Conservation (phyloP, 148 eudicot genomes). For the Cornus florida region DNA sequence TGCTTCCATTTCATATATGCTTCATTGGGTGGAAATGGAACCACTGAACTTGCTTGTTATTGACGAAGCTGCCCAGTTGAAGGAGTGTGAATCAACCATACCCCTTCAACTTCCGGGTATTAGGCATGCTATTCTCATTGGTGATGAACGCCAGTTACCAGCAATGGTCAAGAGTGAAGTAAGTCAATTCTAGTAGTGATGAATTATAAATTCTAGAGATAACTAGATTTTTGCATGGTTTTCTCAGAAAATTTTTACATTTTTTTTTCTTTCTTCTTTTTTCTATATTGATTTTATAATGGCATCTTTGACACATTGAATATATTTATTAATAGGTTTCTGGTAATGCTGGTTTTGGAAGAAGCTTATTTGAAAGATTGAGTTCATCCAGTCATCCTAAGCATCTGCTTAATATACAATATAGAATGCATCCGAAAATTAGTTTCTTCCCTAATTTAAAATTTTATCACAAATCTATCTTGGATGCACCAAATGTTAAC, state of each 20-base stretch:
- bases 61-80: conserved; percentile 84
- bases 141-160: conserved; percentile 77
- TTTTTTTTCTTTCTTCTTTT: too few species aligned
- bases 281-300: too few species aligned
- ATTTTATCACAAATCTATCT: conserved; percentile 54
- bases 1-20: conserved; percentile 57
- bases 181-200: conserved; percentile 9
- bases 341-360: conserved; percentile 59
- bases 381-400: conserved; percentile 57
- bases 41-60: conserved; percentile 57
- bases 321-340: conserved; percentile 34
- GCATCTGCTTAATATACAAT: conserved; percentile 66
- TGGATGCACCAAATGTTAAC: conserved; percentile 54
- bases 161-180: conserved; percentile 71
- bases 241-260: neutral
- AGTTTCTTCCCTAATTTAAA: conserved; percentile 69
- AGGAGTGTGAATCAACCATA: conserved; percentile 71
- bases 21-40: conserved; percentile 31
- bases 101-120: conserved; percentile 66
- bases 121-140: conserved; percentile 62
- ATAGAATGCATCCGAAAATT: conserved; percentile 85
- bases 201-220: neutral
- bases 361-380: conserved; percentile 71
- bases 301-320: neutral
- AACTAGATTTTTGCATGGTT: conserved; percentile 1